Evolutionary conservation across 2,329 filamentous ascomycete species (phyloP).

Genomic region (Parascedosporium putredinis): DNA sequence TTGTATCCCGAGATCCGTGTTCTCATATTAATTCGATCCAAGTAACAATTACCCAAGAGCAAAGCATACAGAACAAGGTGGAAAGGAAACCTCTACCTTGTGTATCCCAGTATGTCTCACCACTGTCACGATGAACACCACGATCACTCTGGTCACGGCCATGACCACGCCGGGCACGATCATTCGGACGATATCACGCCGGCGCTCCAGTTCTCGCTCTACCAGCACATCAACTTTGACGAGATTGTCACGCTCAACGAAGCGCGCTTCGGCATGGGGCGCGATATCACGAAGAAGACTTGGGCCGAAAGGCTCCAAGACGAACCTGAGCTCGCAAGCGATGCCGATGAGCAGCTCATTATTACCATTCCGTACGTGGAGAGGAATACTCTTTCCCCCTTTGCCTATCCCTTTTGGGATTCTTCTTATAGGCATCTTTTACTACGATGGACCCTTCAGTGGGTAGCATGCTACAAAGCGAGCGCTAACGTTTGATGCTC

Average conservation of each 20-base stretch:
- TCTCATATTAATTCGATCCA: too few relatives aligned
- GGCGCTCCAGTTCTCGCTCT: conserved; percentile 80
- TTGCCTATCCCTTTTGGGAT: not conserved
- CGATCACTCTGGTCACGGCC: conserved; percentile 41
- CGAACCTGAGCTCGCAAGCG: conserved; percentile 69
- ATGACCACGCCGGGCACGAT: conserved; percentile 59
- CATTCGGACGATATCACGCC: conserved; percentile 89
- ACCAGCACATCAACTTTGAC: conserved; percentile 85
- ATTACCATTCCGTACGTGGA: conserved; percentile 73
- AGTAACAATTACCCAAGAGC: too few relatives aligned
- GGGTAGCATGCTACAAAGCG: too few relatives aligned
- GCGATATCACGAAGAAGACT: conserved; percentile 74
- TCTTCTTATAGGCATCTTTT: not conserved
- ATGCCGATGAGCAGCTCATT: conserved; percentile 86
- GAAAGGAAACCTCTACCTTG: not conserved
- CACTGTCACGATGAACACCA: conserved; percentile 43
- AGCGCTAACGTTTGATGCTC: too few relatives aligned
- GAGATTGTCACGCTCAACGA: conserved; percentile 81
- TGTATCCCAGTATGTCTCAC: conserved; percentile 32
- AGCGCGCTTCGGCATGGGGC: conserved; percentile 54
- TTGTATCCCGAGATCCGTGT: too few relatives aligned
- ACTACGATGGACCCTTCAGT: not conserved
- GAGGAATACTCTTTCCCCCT: conserved; percentile 1
- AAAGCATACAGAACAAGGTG: too few relatives aligned
- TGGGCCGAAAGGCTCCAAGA: conserved; percentile 70